Evolutionary conservation across 2,329 filamentous ascomycete genomes (phyloP).

Genomic region (Fusarium globosum): DNA sequence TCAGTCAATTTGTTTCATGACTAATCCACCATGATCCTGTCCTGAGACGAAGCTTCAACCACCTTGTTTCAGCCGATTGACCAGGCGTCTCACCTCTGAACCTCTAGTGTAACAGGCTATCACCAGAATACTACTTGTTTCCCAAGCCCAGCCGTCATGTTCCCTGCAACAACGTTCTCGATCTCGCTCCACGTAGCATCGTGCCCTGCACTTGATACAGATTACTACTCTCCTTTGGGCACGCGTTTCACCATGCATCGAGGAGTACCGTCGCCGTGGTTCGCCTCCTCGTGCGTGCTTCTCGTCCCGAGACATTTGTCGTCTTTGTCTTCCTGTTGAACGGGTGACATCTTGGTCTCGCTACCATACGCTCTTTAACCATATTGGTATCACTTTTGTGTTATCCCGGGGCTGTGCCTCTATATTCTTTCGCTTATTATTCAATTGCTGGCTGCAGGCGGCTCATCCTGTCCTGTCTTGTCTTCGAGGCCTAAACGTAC

Average conservation of each 20-base stretch:
- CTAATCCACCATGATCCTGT: conserved; percentile 6
- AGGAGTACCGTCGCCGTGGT: conserved; percentile 9
- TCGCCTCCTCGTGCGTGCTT: conserved; percentile 5
- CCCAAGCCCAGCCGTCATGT: conserved; percentile 2
- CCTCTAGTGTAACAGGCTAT: conserved; percentile 18
- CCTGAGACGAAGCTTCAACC: conserved; percentile 29
- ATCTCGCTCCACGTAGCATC: conserved; percentile 24
- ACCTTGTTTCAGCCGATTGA: conserved; percentile 41
- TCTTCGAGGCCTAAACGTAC: conserved; percentile 13
- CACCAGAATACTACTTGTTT: conserved; percentile 21
- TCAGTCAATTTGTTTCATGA: conserved; percentile 2
- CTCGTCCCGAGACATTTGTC: conserved; percentile 20
- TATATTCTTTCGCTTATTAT: conserved; percentile 25
- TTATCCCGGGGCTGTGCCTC: conserved; percentile 22
- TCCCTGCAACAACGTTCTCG: conserved; percentile 25
- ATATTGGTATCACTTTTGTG: conserved; percentile 30
- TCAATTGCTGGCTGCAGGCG: conserved; percentile 8
- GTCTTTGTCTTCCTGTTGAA: conserved; percentile 28
- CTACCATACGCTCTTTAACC: conserved; percentile 24
- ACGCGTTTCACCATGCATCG: conserved; percentile 30
- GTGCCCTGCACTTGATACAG: conserved; percentile 26
- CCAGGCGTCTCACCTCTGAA: conserved; percentile 38
- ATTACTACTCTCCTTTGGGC: neutral
- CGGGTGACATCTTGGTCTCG: conserved; percentile 17
- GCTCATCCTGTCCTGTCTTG: conserved; percentile 16